Base-by-base conservation (phyloP, 768 basidiomycete genomes). In the Strobilomyces dryophilus region DNA sequence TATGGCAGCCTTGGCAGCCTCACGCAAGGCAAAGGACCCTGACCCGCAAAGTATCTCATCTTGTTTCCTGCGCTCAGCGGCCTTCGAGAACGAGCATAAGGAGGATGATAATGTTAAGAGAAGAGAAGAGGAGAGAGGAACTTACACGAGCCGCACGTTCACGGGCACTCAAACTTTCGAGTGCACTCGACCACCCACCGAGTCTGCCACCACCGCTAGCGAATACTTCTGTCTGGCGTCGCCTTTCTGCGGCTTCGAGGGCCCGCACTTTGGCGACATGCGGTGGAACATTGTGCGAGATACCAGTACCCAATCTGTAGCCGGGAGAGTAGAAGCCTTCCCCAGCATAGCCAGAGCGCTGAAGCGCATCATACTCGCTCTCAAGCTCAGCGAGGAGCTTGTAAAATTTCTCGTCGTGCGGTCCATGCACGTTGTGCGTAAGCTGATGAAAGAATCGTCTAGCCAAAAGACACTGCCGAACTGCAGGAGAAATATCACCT, bases 261-360 rank as follows among this genome's bases (percentile, higher is more conserved):
- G 88, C 92, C 53, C 83, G 86, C 41, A 71, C 63, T 15, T 81
- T 78, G 8, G 85, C 89, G 26, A 85, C 54, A 61, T 87, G 79
- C 12, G 78, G 79, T 2, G 89, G 81, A 0, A 88, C 63, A 64
- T 89, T 75, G 60, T 87, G 89, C 2, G 85, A 84, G 18, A 85
- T 70, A 31, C 81, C 79, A 7, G 61, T 61, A n/a, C 92, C 91
- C 0, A 98, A 65, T 24, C 84, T 73, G 12, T 74, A 74, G 1
- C 95, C 95, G n/a, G 77, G 72, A 24, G 85, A 76, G 66, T 83
- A 83, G 78, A 97, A 98, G 3, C 94, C 95, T 69, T 97, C 94
- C 14, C 95, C 93, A 6, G 85, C 76, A 68, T 94, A 98, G 0
- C 94, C 95, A 14, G 82, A 84, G 18, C 83, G 76, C 59, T 84